Evolutionary conservation across 306 rosid genomes (phyloP).

Genomic region (Acacia confusa): DNA sequence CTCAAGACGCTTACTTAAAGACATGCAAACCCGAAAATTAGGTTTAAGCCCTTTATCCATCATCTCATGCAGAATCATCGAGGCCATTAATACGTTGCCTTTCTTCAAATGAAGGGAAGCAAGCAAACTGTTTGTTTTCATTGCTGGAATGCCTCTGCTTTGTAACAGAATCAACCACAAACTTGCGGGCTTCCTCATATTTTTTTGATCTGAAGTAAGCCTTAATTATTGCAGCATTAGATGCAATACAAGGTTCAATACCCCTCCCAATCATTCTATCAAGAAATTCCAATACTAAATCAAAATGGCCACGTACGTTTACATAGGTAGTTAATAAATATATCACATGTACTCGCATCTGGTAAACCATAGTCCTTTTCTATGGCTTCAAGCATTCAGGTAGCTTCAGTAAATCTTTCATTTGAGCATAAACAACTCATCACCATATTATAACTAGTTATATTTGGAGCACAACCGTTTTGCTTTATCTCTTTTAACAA

Average conservation of each 20-base stretch:
- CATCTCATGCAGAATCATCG: constrained; percentile 58
- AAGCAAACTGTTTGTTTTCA: constrained; percentile 59
- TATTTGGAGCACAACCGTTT: constrained; percentile 43
- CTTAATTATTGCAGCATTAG: constrained; percentile 67
- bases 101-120: constrained; percentile 64
- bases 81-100: constrained; percentile 48
- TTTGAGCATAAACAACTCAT: constrained; percentile 55
- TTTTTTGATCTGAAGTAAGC: constrained; percentile 50
- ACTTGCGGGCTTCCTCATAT: constrained; percentile 57
- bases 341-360: constrained; percentile 51
- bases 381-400: constrained; percentile 46
- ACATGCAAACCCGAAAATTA: constrained; percentile 44
- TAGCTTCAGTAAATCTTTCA: constrained; percentile 48
- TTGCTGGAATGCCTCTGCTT: constrained; percentile 46
- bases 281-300: constrained; percentile 48
- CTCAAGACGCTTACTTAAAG: constrained; percentile 43
- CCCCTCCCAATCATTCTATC: constrained; percentile 55
- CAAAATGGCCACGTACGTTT: constrained; percentile 39
- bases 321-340: constrained; percentile 48
- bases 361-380: constrained; percentile 42
- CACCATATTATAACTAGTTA: constrained; percentile 44
- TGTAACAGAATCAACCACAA: constrained; percentile 43
- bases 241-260: constrained; percentile 55
- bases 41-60: constrained; percentile 71
- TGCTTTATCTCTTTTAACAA: constrained; percentile 57